Conservation (phyloP, 768 basidiomycete species). For the Cystobasidium tubakii region DNA sequence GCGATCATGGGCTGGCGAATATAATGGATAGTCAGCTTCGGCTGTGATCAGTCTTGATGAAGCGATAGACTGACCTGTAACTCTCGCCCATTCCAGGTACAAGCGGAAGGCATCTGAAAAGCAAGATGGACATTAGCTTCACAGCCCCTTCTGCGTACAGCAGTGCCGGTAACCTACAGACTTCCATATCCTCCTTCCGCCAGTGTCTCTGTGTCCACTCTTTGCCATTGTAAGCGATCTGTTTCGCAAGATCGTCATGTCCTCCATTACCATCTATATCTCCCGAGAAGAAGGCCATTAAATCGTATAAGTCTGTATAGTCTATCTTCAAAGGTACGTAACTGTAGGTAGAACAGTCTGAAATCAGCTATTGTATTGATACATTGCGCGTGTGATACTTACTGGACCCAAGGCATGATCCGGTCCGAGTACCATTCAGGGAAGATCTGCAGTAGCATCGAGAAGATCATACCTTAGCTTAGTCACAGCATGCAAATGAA, state of each 20-base stretch:
- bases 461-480: too few species aligned
- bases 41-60: too few species aligned
- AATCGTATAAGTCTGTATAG: slow-evolving; percentile 57
- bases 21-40: not conserved
- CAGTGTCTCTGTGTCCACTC: slow-evolving; percentile 44
- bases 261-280: slow-evolving; percentile 58
- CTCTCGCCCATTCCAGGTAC: slow-evolving; percentile 46
- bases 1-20: not conserved
- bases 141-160: not conserved
- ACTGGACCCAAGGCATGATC: slow-evolving; percentile 77
- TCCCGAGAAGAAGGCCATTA: slow-evolving; percentile 68
- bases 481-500: too few species aligned
- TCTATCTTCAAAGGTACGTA: slow-evolving; percentile 47
- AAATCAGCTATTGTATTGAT: not conserved
- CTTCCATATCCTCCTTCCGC: slow-evolving; percentile 47
- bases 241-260: slow-evolving; percentile 59
- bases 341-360: slow-evolving; percentile 16
- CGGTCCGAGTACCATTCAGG: slow-evolving; percentile 82
- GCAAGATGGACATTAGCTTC: not conserved
- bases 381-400: not conserved
- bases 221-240: slow-evolving; percentile 58
- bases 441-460: slow-evolving; percentile 50
- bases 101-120: slow-evolving; percentile 44
- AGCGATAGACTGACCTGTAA: slow-evolving; percentile 3
- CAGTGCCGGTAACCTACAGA: slow-evolving; percentile 36